These are phyloP conservation scores for Sclerotinia spermophila DNA, from an alignment of 2,329 filamentous ascomycete species.

Conservation along the genomic window DNA sequence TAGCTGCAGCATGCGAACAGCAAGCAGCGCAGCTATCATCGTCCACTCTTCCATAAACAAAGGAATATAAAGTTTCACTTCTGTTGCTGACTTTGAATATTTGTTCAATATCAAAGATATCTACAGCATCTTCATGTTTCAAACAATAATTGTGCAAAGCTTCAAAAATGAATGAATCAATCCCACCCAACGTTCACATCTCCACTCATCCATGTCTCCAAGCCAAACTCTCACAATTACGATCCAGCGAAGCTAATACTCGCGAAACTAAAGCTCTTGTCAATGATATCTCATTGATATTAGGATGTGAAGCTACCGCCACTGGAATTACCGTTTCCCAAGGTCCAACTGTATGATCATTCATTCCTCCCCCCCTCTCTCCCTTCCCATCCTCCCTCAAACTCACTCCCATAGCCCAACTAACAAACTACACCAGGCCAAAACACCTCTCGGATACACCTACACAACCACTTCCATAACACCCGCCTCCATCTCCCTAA, in stretches of 20 bases:
- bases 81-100: background rate
- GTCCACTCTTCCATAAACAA: conserved; percentile 6
- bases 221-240: conserved; percentile 86
- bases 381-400: background rate
- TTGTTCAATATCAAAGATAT: background rate
- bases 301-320: conserved; percentile 78
- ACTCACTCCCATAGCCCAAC: background rate
- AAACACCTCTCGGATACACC: conserved; percentile 72
- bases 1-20: background rate
- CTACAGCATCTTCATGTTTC: background rate
- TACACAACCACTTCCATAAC: conserved; percentile 63
- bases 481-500: conserved; percentile 67
- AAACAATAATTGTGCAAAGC: background rate
- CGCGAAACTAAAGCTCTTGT: conserved; percentile 78
- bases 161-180: conserved; percentile 34
- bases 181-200: conserved; percentile 67
- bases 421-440: conserved; percentile 51
- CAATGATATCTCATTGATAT: conserved; percentile 79
- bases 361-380: background rate
- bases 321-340: conserved; percentile 54
- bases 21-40: background rate
- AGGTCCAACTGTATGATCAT: conserved; percentile 57
- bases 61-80: background rate
- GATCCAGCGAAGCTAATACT: conserved; percentile 65
- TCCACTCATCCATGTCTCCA: conserved; percentile 81